Conservation (phyloP, 2,329 filamentous ascomycete species). For the Penicillium sp. region DNA sequence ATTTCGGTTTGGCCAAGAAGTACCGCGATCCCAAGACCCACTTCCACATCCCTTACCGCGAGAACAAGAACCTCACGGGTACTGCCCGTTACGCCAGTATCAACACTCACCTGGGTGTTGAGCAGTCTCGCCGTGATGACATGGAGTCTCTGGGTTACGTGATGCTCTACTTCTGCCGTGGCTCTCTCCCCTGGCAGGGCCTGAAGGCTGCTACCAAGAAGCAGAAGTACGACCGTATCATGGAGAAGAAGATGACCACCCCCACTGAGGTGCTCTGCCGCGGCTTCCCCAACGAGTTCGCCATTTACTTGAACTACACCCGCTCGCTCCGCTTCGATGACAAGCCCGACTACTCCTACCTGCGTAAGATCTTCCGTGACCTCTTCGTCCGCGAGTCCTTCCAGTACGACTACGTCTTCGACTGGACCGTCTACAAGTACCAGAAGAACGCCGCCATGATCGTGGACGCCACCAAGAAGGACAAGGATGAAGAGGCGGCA, state of each 20-base stretch:
- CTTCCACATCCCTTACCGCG: constrained; percentile 98
- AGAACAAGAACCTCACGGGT: constrained; percentile 99
- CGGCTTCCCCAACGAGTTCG: constrained; percentile 98
- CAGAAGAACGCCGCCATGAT: constrained; percentile 98
- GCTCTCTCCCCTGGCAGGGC: constrained; percentile 97
- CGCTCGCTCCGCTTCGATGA: constrained; percentile 98
- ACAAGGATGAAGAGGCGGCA: constrained; percentile 72
- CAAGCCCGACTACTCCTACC: constrained; percentile 99
- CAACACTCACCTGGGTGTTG: constrained; percentile 97
- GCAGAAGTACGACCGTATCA: constrained; percentile 99
- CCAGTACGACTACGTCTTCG: constrained; percentile 99
- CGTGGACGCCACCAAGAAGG: constrained; percentile 73
- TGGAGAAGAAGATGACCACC: constrained; percentile 99
- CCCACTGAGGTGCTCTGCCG: constrained; percentile 98
- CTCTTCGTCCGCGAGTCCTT: constrained; percentile 98
- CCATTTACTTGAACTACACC: constrained; percentile 99
- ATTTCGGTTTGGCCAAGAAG: constrained; percentile 99
- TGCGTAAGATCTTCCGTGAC: constrained; percentile 99
- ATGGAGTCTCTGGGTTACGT: constrained; percentile 99
- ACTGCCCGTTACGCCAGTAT: constrained; percentile 98
- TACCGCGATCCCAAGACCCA: constrained; percentile 99
- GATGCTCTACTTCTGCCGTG: constrained; percentile 99
- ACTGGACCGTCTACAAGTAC: constrained; percentile 99
- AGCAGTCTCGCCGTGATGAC: constrained; percentile 98
- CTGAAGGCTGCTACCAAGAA: constrained; percentile 99